These are phyloP conservation scores for Pulveroboletus frians DNA, from an alignment of 768 basidiomycete genomes.

Conservation along the genomic window DNA sequence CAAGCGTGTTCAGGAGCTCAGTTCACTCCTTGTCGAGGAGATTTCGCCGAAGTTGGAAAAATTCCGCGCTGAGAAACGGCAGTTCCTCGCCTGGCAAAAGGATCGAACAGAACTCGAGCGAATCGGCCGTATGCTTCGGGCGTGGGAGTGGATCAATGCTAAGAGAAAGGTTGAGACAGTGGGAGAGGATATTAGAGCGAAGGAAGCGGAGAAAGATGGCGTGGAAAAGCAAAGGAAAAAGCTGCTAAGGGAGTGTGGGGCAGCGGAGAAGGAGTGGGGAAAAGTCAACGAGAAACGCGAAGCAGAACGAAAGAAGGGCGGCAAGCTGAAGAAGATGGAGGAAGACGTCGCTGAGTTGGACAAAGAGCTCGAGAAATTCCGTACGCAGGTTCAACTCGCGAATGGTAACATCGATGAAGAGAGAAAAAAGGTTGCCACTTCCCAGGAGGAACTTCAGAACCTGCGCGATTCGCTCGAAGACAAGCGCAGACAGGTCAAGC, in stretches of 20 bases:
- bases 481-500: slow-evolving; percentile 56
- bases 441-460: slow-evolving; percentile 58
- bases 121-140: slow-evolving; percentile 73
- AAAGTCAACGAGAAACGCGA: slow-evolving; percentile 74
- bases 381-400: slow-evolving; percentile 83
- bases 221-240: slow-evolving; percentile 46
- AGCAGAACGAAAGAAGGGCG: slow-evolving; percentile 87
- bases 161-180: slow-evolving; percentile 49
- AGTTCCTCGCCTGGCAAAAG: slow-evolving; percentile 89
- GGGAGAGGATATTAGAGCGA: slow-evolving; percentile 49
- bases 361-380: slow-evolving; percentile 74
- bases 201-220: slow-evolving; percentile 43
- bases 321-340: slow-evolving; percentile 82
- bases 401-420: slow-evolving; percentile 74
- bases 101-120: slow-evolving; percentile 82
- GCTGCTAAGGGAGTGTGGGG: slow-evolving; percentile 48
- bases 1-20: slow-evolving; percentile 89
- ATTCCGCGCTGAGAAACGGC: slow-evolving; percentile 82
- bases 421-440: slow-evolving; percentile 47
- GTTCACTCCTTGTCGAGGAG: slow-evolving; percentile 74
- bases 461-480: slow-evolving; percentile 50
- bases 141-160: slow-evolving; percentile 81
- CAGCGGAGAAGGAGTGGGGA: slow-evolving; percentile 61
- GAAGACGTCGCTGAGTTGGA: slow-evolving; percentile 74
- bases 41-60: slow-evolving; percentile 93